phyloP scores from a whole-genome alignment of 1,284 basidiomycete species.

The Veloboletus limbatus region DNA sequence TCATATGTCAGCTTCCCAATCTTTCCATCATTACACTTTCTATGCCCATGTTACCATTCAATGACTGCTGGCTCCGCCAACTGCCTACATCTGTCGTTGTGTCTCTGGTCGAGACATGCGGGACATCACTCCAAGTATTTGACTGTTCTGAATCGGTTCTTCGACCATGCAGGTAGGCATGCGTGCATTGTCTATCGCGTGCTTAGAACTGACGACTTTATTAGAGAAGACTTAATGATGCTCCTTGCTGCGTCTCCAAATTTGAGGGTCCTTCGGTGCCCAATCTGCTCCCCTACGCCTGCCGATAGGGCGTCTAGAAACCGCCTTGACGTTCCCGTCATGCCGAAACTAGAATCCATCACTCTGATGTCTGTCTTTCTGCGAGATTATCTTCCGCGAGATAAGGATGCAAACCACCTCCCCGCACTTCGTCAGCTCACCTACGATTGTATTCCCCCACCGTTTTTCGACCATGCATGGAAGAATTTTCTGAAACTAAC shows the following conservation, averaged over 20 bases:
- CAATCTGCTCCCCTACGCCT: constrained; percentile 30
- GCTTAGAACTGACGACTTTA: constrained; percentile 5
- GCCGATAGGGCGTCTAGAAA: constrained; percentile 17
- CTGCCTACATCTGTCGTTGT: constrained; percentile 25
- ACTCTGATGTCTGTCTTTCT: constrained; percentile 30
- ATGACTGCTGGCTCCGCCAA: constrained; percentile 29
- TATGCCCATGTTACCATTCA: constrained; percentile 29
- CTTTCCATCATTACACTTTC: constrained; percentile 27
- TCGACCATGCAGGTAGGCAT: constrained; percentile 31
- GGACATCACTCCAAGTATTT: constrained; percentile 26
- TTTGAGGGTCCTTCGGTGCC: constrained; percentile 29
- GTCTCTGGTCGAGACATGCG: constrained; percentile 29
- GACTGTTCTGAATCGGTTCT: constrained; percentile 33
- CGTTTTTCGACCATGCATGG: constrained; percentile 30
- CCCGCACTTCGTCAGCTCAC: constrained; percentile 32
- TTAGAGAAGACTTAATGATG: constrained; percentile 31
- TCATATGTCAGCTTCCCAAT: constrained; percentile 29
- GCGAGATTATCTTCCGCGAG: constrained; percentile 31
- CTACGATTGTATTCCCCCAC: constrained; percentile 34
- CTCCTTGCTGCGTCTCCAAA: constrained; percentile 26
- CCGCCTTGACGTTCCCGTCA: constrained; percentile 27
- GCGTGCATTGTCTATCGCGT: neutral
- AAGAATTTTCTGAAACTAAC: constrained; percentile 26
- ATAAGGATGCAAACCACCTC: constrained; percentile 28
- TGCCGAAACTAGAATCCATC: constrained; percentile 28